Base-by-base conservation (phyloP, 768 basidiomycete genomes). In the Tylopilus cervinicoccineus region DNA sequence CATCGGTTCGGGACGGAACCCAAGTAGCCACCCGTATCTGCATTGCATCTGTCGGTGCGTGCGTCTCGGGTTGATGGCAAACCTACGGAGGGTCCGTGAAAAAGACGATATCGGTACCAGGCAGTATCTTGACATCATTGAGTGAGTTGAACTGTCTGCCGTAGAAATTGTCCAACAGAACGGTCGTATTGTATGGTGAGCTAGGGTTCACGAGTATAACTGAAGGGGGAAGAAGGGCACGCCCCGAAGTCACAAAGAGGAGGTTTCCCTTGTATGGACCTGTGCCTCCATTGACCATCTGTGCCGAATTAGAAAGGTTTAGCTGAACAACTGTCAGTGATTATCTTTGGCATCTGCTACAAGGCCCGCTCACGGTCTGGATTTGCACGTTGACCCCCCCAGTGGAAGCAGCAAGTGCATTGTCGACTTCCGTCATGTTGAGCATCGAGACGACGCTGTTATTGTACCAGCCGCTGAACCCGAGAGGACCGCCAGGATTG, bases 101-200 rank as follows among this genome's bases (percentile, higher is more conserved):
- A 69, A 84, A 89, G 3, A 91, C 53, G 37, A 78, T 77, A 31
- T 80, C 81, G 49, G 77, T 84, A 16, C 66, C 66, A 1, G 84
- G 86, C 42, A 88, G 83, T 1, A 88, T 71, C 56, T 85, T 89
- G 48, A 86, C 72, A 55, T 92, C 90, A 62, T 90, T 90, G 33
- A 91, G 63, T 1, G 88, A 88, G 64, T 87, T 89, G 70, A 90
- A 91, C 53, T 88, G 88, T 6, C 87, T 72, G 3, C 88, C 88
- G 58, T 79, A 86, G 68, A 76, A 88, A 68, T 89, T 90, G 65
- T 91, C 85, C 51, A 92, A 63, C 16, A 92, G 63, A 31, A 86
- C 76, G 0, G 84, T 88, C 4, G 76, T 68, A 48, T 89, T 86
- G 64, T 82, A 72, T 1, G 87, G 87, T 5, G 77, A 61, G 4